Base-by-base conservation (phyloP, 2,329 filamentous ascomycete species). In the Aspergillus ochraceoroseus region DNA sequence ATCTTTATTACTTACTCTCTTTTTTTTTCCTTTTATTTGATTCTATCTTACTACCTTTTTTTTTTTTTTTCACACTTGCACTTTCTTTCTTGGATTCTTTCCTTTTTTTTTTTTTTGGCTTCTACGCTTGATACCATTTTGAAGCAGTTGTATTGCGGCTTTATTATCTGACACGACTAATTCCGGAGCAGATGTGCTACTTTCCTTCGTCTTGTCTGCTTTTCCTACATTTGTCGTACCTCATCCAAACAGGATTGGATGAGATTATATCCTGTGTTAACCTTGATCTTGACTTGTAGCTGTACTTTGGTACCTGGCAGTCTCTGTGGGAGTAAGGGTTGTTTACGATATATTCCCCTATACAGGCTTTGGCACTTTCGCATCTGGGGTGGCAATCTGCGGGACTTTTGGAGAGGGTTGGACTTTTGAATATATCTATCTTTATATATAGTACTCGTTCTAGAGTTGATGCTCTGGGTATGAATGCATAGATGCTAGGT, bases 11-110 rank as follows among this genome's bases (percentile, higher is more conserved):
- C 13, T 47, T 34, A 26, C 14, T 26, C 13, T 15, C 23, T 46
- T 28, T 33, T 41, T 53, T 35, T 43, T 45, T 48, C 45, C 38
- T 50, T 53, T 49, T 49, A 51, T 52, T 41, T 43, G 51, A 49
- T 44, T 40, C 48, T 55, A 49, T 27, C 48, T 51, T 49, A 12
- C 20, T 25, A 11, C n/a, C 17, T 28, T 23, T 30, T 33, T 17
- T 13, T 30, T 15, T 23, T 20, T 39, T 14, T 27, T 29, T 25
- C 11, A 29, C 30, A 12, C 17, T 15, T 13, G 12, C 17, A 17
- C 17, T 26, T 12, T 7, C 11, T 14, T 15, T 41, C 33, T 17
- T 25, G 22, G 18, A 27, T 25, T 23, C 35, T 11, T 26, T 32
- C 18, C 25, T 32, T 30, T 42, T 27, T 31, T 12, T 38, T 38